phyloP scores from a whole-genome alignment of 2,329 filamentous ascomycete species.

The Trichocomaceae sp. region DNA sequence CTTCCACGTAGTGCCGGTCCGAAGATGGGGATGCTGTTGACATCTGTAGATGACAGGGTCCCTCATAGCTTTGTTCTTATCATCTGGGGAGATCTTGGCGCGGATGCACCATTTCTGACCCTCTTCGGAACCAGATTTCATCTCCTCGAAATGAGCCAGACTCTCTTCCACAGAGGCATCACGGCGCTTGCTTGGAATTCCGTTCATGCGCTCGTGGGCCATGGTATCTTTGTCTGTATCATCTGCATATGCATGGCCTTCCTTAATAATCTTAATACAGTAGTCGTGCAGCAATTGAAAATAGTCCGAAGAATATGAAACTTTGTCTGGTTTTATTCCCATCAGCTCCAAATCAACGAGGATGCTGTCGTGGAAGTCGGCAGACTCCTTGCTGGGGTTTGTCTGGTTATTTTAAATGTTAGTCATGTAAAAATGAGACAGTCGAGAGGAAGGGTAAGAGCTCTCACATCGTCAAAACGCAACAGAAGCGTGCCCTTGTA shows the following conservation, averaged over 20 bases:
- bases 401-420: slow-evolving; percentile 46
- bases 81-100: slow-evolving; percentile 85
- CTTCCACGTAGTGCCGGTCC: slow-evolving; percentile 59
- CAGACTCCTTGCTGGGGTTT: slow-evolving; percentile 94
- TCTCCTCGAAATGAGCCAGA: slow-evolving; percentile 79
- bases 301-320: slow-evolving; percentile 91
- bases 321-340: slow-evolving; percentile 79
- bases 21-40: slow-evolving; percentile 61
- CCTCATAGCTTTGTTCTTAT: slow-evolving; percentile 90
- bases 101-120: slow-evolving; percentile 85
- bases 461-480: slow-evolving; percentile 68
- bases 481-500: slow-evolving; percentile 87
- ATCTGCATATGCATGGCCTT: slow-evolving; percentile 86
- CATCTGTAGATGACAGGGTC: slow-evolving; percentile 97
- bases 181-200: slow-evolving; percentile 72
- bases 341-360: slow-evolving; percentile 85
- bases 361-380: slow-evolving; percentile 92
- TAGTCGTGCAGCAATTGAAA: slow-evolving; percentile 87
- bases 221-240: slow-evolving; percentile 88
- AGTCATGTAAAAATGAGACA: too few species aligned
- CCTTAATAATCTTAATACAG: slow-evolving; percentile 74
- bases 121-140: slow-evolving; percentile 77
- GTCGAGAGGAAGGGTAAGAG: too few species aligned
- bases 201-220: slow-evolving; percentile 75
- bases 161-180: slow-evolving; percentile 76